Evolutionary conservation across 371 early-diverging fungal species (phyloP), one percentile per base, ranked within the genome.

Genomic region (Batkoa obscura): DNA sequence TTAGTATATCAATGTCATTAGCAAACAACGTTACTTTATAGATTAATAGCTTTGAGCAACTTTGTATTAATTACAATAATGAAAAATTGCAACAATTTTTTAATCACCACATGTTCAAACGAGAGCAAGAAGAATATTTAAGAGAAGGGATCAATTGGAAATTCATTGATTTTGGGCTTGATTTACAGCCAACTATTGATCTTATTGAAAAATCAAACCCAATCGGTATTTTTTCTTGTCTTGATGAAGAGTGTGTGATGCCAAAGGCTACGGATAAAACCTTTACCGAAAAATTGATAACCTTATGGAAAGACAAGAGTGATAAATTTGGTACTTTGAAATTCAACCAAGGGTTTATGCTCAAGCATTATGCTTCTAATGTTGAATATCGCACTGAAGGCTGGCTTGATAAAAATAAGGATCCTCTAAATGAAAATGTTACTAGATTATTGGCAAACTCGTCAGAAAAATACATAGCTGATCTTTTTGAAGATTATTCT

Each of bases 41-140:
- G 80, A 70, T 75, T 58, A 99, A 99, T 72, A 85, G 87, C 61
- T 99, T 99, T 75, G 99, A 99, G 68, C 99, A 99, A 67, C 77
- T 99, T 31, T 96, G 94, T 67, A 99, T 99, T 74, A 99, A 99
- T 72, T 99, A 99, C 69, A 98, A 99, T 37, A 99, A 99, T 70
- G 99, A 99, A 68, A 90, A 90, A 60, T 81, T 99, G 10, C 99
- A 99, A 68, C 99, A 99, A 66, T 98, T 98, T 72, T 99, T 99
- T 76, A 99, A 99, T 72, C 99, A 99, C 70, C 92, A 97, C 66
- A 99, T 99, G 99, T 99, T 99, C 74, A 86, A 91, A 39, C 73
- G 96, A 12, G 99, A 99, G 71, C 98, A 99, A 67, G 94, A 96
- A 66, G 95, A 98, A 65, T 99, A 99, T 74, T 72, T 81, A 59